Evolutionary conservation across 2,329 filamentous ascomycete species (phyloP), one percentile per base, ranked within the genome.

Genomic region (Xylaria sp.): DNA sequence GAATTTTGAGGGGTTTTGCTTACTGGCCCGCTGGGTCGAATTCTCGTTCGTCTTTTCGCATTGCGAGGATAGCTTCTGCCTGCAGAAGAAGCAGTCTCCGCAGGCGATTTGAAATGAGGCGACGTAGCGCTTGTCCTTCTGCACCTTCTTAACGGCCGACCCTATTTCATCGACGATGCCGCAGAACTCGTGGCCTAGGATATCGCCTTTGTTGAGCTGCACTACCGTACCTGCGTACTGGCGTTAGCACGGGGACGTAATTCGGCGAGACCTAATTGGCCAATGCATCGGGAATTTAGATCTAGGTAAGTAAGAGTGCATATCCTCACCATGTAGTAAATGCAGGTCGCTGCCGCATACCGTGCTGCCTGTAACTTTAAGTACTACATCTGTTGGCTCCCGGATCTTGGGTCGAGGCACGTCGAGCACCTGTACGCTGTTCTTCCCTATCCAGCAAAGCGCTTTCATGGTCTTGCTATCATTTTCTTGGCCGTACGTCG

Each of bases 71-170:
- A 93, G 83, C 78, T 93, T 93, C 79, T 92, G 86, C 71, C 90
- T 85, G 82, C 93, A 97, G 78, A 89, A 94, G 79, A 87, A 90
- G 81, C 94, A 97, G 53, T 82, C 81, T 7, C 86, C 86, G 67
- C 87, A 89, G 0, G 93, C 92, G 75, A 97, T 96, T 78, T 96
- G 93, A 82, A 97, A 97, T 10, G 89, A 92, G 0, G 91, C 93
- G 0, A 97, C 93, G 22, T 96, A 94, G 33, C 93, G 83, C 71
- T 89, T 85, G 15, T 90, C 90, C 7, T 82, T 78, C 66, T 87
- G 79, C 54, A 90, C 77, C 2, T 84, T 85, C 56, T 78, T 86
- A 2, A 88, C 83, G 0, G 69, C 82, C 0, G 86, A 77, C 0
- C 90, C 90, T 0, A 90, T 80, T 54, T 84, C 79, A 38, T 86